Evolutionary conservation across 2,329 filamentous ascomycete species (phyloP).

Genomic region (Teratosphaeria nubilosa): DNA sequence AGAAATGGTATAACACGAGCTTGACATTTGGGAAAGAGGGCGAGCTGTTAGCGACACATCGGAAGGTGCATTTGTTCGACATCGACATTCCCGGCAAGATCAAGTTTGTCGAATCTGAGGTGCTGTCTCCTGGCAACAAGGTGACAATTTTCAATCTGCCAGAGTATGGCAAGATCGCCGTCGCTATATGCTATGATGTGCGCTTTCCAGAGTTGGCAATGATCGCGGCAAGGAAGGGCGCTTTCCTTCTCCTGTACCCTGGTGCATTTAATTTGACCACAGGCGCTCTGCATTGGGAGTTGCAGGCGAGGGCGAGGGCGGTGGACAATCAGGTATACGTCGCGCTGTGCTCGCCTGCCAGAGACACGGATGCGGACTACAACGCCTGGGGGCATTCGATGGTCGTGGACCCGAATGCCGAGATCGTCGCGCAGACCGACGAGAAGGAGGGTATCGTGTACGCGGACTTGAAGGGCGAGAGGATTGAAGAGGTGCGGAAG

Average conservation of each 20-base stretch:
- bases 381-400: slow-evolving; percentile 88
- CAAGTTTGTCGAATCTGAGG: slow-evolving; percentile 80
- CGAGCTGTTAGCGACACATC: slow-evolving; percentile 71
- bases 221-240: slow-evolving; percentile 75
- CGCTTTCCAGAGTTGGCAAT: slow-evolving; percentile 91
- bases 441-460: slow-evolving; percentile 68
- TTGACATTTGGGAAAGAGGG: slow-evolving; percentile 73
- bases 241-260: slow-evolving; percentile 81
- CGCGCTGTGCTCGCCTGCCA: slow-evolving; percentile 79
- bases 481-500: slow-evolving; percentile 65
- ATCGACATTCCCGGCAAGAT: slow-evolving; percentile 96
- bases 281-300: slow-evolving; percentile 80
- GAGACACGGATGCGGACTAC: slow-evolving; percentile 68
- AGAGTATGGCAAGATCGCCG: slow-evolving; percentile 74
- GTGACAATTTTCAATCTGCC: slow-evolving; percentile 78
- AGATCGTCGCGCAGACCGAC: slow-evolving; percentile 67
- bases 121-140: slow-evolving; percentile 74
- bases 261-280: slow-evolving; percentile 97
- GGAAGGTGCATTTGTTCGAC: slow-evolving; percentile 94
- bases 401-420: slow-evolving; percentile 77
- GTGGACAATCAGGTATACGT: slow-evolving; percentile 94
- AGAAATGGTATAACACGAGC: slow-evolving; percentile 82
- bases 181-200: slow-evolving; percentile 96
- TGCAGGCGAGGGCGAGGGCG: slow-evolving; percentile 72
- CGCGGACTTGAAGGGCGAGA: slow-evolving; percentile 57